phyloP scores from a whole-genome alignment of 1,284 basidiomycete species.

The Moesziomyces antarcticus region DNA sequence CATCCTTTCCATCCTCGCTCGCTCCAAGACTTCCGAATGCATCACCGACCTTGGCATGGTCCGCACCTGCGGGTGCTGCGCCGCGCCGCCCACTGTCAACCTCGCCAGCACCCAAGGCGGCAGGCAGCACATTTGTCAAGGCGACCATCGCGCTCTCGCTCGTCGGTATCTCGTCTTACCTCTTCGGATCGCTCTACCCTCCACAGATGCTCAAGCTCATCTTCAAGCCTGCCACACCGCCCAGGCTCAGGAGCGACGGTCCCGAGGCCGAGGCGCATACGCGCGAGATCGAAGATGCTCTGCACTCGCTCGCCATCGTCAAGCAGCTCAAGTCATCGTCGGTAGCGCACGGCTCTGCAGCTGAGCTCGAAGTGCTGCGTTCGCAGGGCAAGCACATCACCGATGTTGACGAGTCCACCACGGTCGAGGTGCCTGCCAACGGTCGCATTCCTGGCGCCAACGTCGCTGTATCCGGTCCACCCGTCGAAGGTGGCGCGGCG shows the following conservation, averaged over 20 bases:
- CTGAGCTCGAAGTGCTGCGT: constrained; percentile 34
- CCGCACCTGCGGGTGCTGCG: constrained; percentile 2
- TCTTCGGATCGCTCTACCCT: constrained; percentile 75
- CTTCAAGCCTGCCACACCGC: constrained; percentile 78
- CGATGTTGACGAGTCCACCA: constrained; percentile 29
- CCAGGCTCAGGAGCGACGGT: constrained; percentile 75
- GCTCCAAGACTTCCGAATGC: neutral
- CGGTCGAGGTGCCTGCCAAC: constrained; percentile 33
- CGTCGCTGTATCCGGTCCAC: constrained; percentile 22
- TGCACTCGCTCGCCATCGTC: constrained; percentile 75
- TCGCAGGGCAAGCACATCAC: constrained; percentile 28
- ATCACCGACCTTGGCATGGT: neutral
- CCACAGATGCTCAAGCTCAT: constrained; percentile 75
- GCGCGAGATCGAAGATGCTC: constrained; percentile 75
- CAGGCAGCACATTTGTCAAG: constrained; percentile 27
- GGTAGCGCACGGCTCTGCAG: constrained; percentile 30
- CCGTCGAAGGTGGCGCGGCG: constrained; percentile 37
- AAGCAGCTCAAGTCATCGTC: constrained; percentile 57
- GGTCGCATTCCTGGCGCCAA: constrained; percentile 24
- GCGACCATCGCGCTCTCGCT: constrained; percentile 45
- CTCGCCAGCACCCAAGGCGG: constrained; percentile 19
- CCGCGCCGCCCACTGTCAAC: constrained; percentile 30
- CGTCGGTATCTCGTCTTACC: constrained; percentile 69
- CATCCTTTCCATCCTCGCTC: neutral
- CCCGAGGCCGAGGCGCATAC: constrained; percentile 75